phyloP scores from a whole-genome alignment of 306 rosid genomes.

The Cajanus cajan region DNA sequence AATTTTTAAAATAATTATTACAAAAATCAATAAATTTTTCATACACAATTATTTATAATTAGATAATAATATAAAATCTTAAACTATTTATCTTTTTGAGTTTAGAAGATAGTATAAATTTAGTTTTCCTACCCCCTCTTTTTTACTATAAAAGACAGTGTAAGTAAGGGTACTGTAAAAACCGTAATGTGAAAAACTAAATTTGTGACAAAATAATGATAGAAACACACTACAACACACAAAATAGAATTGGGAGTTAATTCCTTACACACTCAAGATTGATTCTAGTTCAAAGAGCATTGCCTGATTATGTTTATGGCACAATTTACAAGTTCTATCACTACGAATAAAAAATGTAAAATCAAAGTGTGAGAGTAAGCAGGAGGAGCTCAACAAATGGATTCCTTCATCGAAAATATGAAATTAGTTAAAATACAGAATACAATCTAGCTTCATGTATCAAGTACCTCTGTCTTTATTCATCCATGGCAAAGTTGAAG shows the following conservation, averaged over 20 bases:
- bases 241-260: not conserved
- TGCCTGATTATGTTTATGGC: constrained; percentile 14
- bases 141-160: not conserved
- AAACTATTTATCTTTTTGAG: no score
- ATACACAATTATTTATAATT: no score
- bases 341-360: constrained; percentile 28
- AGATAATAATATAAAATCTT: no score
- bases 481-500: constrained; percentile 49
- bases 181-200: not conserved
- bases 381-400: constrained; percentile 19
- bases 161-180: not conserved
- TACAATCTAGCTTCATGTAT: constrained; percentile 24
- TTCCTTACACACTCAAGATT: constrained; percentile 14
- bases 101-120: not conserved
- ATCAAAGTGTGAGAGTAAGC: constrained; percentile 25
- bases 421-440: constrained; percentile 36
- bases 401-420: constrained; percentile 26
- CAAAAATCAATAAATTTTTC: no score
- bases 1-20: no score
- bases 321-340: constrained; percentile 38
- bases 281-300: constrained; percentile 12
- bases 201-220: not conserved
- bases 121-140: not conserved
- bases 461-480: constrained; percentile 54
- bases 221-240: not conserved